A percentile compares a stretch with the other conserved stretches of the same genome.
Conservation (phyloP, 2,329 filamentous ascomycete species). For the Allantophomopsis cytisporea region DNA sequence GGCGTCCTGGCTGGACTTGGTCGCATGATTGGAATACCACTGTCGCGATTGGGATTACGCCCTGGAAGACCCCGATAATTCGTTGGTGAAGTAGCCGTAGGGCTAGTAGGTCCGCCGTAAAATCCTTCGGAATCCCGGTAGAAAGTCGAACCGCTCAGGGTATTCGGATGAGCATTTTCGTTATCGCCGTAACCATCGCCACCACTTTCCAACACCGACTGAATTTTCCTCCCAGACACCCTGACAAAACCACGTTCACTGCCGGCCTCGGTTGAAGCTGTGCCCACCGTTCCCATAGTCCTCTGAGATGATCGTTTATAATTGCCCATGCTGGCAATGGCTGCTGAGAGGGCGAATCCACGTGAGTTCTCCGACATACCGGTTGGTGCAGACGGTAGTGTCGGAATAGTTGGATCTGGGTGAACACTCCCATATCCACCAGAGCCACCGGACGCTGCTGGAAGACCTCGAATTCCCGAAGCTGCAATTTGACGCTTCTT, state of each 20-base stretch:
- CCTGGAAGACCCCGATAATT: not conserved
- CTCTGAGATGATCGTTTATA: constrained; percentile 17
- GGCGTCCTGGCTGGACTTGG: constrained; percentile 54
- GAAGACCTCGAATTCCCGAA: constrained; percentile 21
- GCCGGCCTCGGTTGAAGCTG: constrained; percentile 19
- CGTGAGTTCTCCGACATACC: constrained; percentile 32
- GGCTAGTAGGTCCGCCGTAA: constrained; percentile 14
- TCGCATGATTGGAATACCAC: constrained; percentile 45
- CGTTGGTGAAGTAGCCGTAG: constrained; percentile 35
- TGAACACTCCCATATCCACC: constrained; percentile 1
- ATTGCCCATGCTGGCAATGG: constrained; percentile 30
- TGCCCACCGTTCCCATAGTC: constrained; percentile 15
- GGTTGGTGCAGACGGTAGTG: constrained; percentile 4
- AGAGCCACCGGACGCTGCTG: constrained; percentile 10
- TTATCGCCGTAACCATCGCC: constrained; percentile 48
- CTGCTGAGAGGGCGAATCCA: constrained; percentile 31
- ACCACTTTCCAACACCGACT: constrained; percentile 45
- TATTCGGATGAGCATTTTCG: constrained; percentile 15
- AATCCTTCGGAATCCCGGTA: constrained; percentile 38
- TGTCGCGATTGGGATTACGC: constrained; percentile 20
- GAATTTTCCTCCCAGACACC: constrained; percentile 50
- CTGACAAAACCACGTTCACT: constrained; percentile 49
- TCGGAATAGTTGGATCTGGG: too few species aligned
- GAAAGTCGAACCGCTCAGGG: constrained; percentile 35
- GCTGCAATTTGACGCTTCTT: constrained; percentile 32